phyloP scores from a whole-genome alignment of 257 asterid genomes.

The Solanum chmielewskii region DNA sequence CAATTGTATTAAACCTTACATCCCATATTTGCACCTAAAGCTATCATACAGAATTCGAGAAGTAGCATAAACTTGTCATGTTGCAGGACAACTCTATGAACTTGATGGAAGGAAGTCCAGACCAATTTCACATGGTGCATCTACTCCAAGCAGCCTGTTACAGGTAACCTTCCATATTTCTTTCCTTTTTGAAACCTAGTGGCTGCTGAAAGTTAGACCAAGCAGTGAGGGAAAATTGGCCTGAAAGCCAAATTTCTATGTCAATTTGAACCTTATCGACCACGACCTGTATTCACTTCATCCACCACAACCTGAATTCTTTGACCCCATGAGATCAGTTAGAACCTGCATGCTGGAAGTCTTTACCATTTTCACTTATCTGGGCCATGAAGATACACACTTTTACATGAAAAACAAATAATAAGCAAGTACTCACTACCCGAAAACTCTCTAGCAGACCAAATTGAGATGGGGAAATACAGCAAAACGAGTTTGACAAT shows the following conservation, averaged over 20 bases:
- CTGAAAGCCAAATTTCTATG: neutral
- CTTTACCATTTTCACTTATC: neutral
- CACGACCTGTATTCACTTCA: neutral
- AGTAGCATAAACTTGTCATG: neutral
- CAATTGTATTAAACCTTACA: neutral
- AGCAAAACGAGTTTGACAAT: neutral
- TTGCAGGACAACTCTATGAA: slow-evolving; percentile 70
- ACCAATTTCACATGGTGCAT: slow-evolving; percentile 75
- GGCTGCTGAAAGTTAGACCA: neutral
- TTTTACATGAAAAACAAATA: neutral
- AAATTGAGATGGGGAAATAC: neutral
- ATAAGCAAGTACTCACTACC: neutral
- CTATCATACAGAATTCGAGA: neutral
- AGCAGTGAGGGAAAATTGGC: neutral
- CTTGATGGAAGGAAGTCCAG: slow-evolving; percentile 86
- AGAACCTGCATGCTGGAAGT: neutral
- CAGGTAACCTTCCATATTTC: slow-evolving; percentile 22
- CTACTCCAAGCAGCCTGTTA: slow-evolving; percentile 51
- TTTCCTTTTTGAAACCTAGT: neutral
- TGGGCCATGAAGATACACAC: neutral
- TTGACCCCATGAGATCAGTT: neutral
- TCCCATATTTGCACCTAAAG: neutral
- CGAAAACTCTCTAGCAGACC: neutral
- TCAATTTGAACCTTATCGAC: neutral
- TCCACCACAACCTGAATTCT: neutral